phyloP scores from a whole-genome alignment of 2,329 filamentous ascomycete species.

The Talaromyces islandicus region DNA sequence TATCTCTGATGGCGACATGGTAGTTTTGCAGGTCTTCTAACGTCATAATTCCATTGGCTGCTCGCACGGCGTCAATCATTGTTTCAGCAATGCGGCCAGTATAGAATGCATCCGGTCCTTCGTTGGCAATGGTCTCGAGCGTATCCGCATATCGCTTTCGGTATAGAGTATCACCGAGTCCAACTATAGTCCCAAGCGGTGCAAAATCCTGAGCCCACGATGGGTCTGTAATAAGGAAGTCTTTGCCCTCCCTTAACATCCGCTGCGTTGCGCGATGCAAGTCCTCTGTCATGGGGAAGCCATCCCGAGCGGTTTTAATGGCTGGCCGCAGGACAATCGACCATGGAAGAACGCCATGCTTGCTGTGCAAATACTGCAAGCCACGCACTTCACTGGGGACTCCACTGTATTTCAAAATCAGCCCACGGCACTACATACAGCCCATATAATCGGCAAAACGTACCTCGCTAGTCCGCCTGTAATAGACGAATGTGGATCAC shows the following conservation, averaged over 20 bases:
- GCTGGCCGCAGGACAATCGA: constrained; percentile 66
- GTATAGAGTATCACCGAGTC: constrained; percentile 71
- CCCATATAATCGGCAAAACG: background rate
- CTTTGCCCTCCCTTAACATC: constrained; percentile 42
- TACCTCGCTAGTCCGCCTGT: constrained; percentile 64
- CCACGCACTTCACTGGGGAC: constrained; percentile 63
- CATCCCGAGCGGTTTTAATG: constrained; percentile 64
- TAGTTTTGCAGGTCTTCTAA: constrained; percentile 72
- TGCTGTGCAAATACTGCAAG: constrained; percentile 67
- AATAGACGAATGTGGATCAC: constrained; percentile 61
- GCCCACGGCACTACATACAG: background rate
- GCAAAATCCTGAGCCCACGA: constrained; percentile 86
- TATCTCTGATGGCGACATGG: constrained; percentile 57
- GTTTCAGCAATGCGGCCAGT: constrained; percentile 64
- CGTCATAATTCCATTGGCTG: constrained; percentile 77
- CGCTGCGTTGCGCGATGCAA: constrained; percentile 65
- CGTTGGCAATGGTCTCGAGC: constrained; percentile 66
- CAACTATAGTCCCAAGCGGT: constrained; percentile 67
- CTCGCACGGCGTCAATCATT: constrained; percentile 63
- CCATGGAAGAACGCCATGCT: constrained; percentile 61
- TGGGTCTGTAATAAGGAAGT: constrained; percentile 70
- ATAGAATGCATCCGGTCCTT: constrained; percentile 72
- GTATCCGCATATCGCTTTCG: constrained; percentile 75
- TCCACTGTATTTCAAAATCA: constrained; percentile 34
- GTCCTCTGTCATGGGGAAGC: constrained; percentile 69